phyloP scores from a whole-genome alignment of 805 yeast genomes.

The Suhomyces xylopsoci region DNA sequence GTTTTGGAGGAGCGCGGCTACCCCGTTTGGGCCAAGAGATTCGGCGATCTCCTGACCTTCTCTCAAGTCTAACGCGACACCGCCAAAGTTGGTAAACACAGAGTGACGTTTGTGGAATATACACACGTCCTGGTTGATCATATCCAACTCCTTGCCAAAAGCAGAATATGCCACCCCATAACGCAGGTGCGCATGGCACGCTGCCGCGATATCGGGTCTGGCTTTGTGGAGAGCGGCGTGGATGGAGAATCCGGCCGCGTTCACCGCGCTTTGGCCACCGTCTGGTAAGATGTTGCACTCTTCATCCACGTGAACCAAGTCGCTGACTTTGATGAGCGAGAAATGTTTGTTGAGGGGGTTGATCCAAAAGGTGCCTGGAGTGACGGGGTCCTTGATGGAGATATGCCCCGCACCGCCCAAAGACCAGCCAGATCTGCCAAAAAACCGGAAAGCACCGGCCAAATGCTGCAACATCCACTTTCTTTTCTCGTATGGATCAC shows the following conservation, averaged over 20 bases:
- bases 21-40: slow-evolving; percentile 53
- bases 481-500: slow-evolving; percentile 47
- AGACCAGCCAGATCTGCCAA: slow-evolving; percentile 72
- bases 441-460: slow-evolving; percentile 83
- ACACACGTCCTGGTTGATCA: slow-evolving; percentile 79
- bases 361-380: slow-evolving; percentile 82
- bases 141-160: slow-evolving; percentile 50
- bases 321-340: slow-evolving; percentile 35
- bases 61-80: slow-evolving; percentile 65
- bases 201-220: slow-evolving; percentile 39
- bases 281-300: slow-evolving; percentile 37
- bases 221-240: slow-evolving; percentile 39
- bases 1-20: slow-evolving; percentile 61
- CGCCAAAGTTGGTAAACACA: slow-evolving; percentile 70
- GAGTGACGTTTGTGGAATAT: slow-evolving; percentile 61
- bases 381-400: slow-evolving; percentile 79
- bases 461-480: slow-evolving; percentile 63
- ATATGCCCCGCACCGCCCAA: slow-evolving; percentile 88
- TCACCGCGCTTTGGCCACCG: slow-evolving; percentile 37
- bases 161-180: slow-evolving; percentile 40
- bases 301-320: slow-evolving; percentile 39
- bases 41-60: slow-evolving; percentile 63
- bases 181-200: slow-evolving; percentile 40
- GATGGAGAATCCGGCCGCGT: slow-evolving; percentile 42
- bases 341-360: slow-evolving; percentile 85